A percentile compares a stretch with the other conserved stretches of the same genome.
phyloP scores from a whole-genome alignment of 1,139 yeast genomes.

The Saccharomyces hybrid region DNA sequence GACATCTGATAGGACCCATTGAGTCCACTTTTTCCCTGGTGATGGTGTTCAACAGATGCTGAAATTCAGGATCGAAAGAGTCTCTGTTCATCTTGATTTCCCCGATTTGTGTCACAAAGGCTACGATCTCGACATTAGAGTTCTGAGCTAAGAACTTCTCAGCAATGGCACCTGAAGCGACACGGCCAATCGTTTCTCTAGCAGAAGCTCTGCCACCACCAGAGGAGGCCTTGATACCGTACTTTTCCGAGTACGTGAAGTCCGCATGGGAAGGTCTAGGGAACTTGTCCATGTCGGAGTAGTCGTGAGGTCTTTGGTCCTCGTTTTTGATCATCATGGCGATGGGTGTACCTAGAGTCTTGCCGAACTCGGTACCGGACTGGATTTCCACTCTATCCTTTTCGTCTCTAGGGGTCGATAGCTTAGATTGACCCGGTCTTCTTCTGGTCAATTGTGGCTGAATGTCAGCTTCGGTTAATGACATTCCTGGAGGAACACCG shows the following conservation, averaged over 20 bases:
- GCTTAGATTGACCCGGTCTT: conserved; percentile 93
- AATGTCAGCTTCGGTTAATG: conserved; percentile 74
- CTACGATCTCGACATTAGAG: conserved; percentile 86
- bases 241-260: conserved; percentile 82
- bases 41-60: conserved; percentile 58
- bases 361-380: conserved; percentile 88
- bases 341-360: conserved; percentile 90
- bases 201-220: conserved; percentile 99
- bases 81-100: conserved; percentile 66
- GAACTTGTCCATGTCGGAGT: conserved; percentile 86
- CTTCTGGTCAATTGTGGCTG: conserved; percentile 95
- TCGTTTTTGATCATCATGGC: conserved; percentile 89
- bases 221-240: conserved; percentile 85
- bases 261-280: conserved; percentile 99
- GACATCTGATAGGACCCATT: conserved; percentile 89
- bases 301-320: conserved; percentile 95
- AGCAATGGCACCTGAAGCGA: conserved; percentile 98
- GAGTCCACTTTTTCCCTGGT: conserved; percentile 86
- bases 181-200: conserved; percentile 96
- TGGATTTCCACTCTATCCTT: conserved; percentile 89
- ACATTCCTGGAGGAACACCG: conserved; percentile 95
- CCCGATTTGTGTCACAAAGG: conserved; percentile 91
- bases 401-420: conserved; percentile 93
- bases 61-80: conserved; percentile 57
- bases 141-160: conserved; percentile 77